Evolutionary conservation across 1,139 yeast species (phyloP), one percentile per base, ranked within the genome.

Genomic region (Candida labiduridarum): DNA sequence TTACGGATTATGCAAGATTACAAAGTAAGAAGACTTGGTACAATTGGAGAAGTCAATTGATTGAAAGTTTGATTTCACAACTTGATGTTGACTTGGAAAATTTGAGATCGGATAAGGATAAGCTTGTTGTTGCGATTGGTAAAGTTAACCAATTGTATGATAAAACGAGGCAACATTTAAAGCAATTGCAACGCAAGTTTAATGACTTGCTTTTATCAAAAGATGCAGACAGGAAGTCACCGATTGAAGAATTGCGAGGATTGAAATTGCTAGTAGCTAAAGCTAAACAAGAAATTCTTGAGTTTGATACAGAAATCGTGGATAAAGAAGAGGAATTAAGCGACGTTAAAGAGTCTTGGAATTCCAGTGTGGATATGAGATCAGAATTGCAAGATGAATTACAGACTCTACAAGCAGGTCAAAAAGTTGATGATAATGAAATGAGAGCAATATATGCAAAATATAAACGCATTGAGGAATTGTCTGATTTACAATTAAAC

Each of bases 1-100:
- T 82, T 48, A 80, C 80, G 59, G 82, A 79, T 47, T 75, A 63
- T 52, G 71, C 85, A 3, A 69, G 84, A 33, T 72, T 70, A 39
- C 78, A 78, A 58, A 80, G 86, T 2, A 74, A 71, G 50, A 73
- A 72, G 19, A 76, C 78, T 1, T 83, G 87, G 87, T 82, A 80
- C 57, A 76, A 71, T 39, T 83, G 87, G 87, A 64, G 86, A 54
- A 63, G 68, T n/a, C 78, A 78, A 52, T 63, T 82, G 40, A 65
- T 78, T 1, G 52, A 56, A 52, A 72, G 65, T 46, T 65, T 81
- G 19, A 57, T 74, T 36, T 63, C 63, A 25, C 79, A 74, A 45
- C 62, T 80, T 38, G 62, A 66, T 30, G 63, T 61, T 38, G 73
- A 67, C 52, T 55, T 61, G 36, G 61, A 61, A 16, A 54, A 50